Conservation (phyloP, 2,329 filamentous ascomycete genomes). For the Oidium heveae region DNA sequence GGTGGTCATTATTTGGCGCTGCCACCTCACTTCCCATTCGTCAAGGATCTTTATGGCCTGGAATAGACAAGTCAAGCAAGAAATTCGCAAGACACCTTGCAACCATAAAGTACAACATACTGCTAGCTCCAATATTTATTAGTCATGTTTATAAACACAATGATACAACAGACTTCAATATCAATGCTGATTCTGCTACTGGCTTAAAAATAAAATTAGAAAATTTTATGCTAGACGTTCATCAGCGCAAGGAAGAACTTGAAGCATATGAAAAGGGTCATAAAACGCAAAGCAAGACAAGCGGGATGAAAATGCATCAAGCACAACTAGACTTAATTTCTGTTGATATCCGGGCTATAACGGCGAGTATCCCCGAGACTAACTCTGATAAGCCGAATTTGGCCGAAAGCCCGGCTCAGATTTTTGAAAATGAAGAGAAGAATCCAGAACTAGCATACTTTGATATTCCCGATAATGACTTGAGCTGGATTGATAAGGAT, state of each 20-base stretch:
- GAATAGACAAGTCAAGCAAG: conserved; percentile 87
- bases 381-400: conserved; percentile 50
- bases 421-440: conserved; percentile 27
- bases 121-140: conserved; percentile 78
- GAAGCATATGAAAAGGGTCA: conserved; percentile 53
- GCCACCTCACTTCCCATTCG: conserved; percentile 86
- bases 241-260: conserved; percentile 83
- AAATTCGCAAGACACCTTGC: conserved; percentile 92
- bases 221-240: conserved; percentile 90
- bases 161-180: conserved; percentile 63
- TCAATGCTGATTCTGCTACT: conserved; percentile 63
- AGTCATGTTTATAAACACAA: conserved; percentile 98
- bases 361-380: conserved; percentile 65
- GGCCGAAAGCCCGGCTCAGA: conserved; percentile 22
- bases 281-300: conserved; percentile 57
- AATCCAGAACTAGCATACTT: conserved; percentile 62
- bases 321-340: conserved; percentile 79
- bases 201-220: conserved; percentile 91
- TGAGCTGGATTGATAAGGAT: conserved; percentile 97
- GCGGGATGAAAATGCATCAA: conserved; percentile 84
- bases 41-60: conserved; percentile 76
- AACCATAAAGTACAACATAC: conserved; percentile 94
- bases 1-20: conserved; percentile 93
- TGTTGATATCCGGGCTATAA: conserved; percentile 80
- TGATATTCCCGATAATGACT: conserved; percentile 83